phyloP scores from a whole-genome alignment of 2,329 filamentous ascomycete species.

The Venturia nashicola region DNA sequence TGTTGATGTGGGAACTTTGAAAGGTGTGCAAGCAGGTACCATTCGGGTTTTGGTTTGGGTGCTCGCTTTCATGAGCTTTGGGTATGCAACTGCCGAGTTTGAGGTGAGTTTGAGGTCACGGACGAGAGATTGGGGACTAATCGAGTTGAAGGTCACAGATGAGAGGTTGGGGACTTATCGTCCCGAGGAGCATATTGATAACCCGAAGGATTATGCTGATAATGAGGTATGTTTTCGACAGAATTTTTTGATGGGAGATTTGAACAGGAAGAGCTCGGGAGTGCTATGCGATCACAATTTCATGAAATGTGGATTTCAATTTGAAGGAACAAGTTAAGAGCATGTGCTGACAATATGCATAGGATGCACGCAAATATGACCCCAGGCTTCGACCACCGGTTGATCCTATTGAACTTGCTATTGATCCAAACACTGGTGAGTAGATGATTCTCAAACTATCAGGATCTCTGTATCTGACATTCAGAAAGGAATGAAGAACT shows the following conservation, averaged over 20 bases:
- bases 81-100: slow-evolving; percentile 44
- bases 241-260: not conserved
- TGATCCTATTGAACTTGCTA: slow-evolving; percentile 29
- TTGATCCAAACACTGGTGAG: slow-evolving; percentile 30
- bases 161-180: slow-evolving; percentile 32
- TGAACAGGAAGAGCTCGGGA: not conserved
- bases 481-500: slow-evolving; percentile 84
- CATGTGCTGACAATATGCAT: slow-evolving; percentile 16
- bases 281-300: not conserved
- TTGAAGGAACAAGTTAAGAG: not conserved
- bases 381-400: slow-evolving; percentile 71
- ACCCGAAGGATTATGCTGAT: slow-evolving; percentile 30
- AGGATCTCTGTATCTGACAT: not conserved
- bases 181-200: slow-evolving; percentile 39
- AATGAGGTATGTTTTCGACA: slow-evolving; percentile 5
- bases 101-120: slow-evolving; percentile 32
- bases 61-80: slow-evolving; percentile 43
- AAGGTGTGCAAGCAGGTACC: slow-evolving; percentile 40
- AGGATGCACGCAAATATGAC: slow-evolving; percentile 73
- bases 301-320: not conserved
- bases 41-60: slow-evolving; percentile 44
- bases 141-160: slow-evolving; percentile 28
- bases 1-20: slow-evolving; percentile 41
- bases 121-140: slow-evolving; percentile 34
- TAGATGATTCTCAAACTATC: too few species aligned